phyloP scores from a whole-genome alignment of 441 rosid genomes.

The Syzygium malaccense region DNA sequence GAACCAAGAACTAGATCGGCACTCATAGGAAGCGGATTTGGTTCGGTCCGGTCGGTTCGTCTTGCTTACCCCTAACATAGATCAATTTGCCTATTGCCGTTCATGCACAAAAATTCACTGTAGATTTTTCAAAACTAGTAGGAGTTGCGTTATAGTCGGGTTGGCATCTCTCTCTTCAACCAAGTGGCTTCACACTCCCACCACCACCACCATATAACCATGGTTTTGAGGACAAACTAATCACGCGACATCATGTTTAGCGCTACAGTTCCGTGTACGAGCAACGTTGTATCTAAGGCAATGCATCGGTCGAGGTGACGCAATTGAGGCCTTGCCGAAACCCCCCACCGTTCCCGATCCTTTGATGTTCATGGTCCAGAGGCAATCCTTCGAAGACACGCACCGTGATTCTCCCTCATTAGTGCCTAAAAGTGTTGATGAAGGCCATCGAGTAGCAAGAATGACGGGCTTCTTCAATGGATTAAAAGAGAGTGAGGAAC shows the following conservation, averaged over 20 bases:
- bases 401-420: background rate
- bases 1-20: no score
- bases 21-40: no score
- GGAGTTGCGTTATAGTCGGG: background rate
- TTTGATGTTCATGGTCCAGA: background rate
- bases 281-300: no score
- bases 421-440: background rate
- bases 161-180: background rate
- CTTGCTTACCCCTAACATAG: background rate
- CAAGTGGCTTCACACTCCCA: background rate
- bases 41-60: no score
- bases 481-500: background rate
- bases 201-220: background rate
- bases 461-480: background rate
- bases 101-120: rapidly evolving
- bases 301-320: background rate
- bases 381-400: background rate
- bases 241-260: rapidly evolving
- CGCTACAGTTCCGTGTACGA: background rate
- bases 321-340: background rate
- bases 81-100: background rate
- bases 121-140: rapidly evolving
- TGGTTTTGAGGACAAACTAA: background rate
- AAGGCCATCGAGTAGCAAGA: background rate
- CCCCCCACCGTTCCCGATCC: no score